These are phyloP conservation scores for Rutidosis leptorrhynchoides DNA, from an alignment of 129 eudicot species.

Conservation along the genomic window DNA sequence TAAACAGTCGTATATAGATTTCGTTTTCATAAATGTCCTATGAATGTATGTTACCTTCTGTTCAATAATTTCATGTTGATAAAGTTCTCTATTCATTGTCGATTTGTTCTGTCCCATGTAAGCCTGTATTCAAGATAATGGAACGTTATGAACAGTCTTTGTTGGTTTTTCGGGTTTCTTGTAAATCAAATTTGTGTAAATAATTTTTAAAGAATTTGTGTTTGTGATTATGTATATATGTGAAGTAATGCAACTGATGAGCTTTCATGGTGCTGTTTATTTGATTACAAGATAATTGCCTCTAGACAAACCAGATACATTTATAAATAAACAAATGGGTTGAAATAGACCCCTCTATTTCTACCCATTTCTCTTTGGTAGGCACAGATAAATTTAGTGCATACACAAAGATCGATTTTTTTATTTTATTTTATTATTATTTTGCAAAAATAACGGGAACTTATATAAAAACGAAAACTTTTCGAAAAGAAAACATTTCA, in stretches of 20 bases:
- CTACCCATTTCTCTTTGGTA: too few species aligned
- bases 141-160: constrained; percentile 21
- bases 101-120: constrained; percentile 22
- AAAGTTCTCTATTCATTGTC: constrained; percentile 19
- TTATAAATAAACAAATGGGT: too few species aligned
- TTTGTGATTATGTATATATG: constrained; percentile 19
- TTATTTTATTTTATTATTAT: too few species aligned
- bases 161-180: constrained; percentile 25
- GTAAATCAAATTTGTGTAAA: constrained; percentile 29
- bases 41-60: constrained; percentile 15
- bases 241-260: background rate
- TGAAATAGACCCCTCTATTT: too few species aligned
- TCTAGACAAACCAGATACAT: too few species aligned
- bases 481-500: too few species aligned
- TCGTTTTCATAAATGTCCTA: constrained; percentile 12
- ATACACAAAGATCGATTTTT: too few species aligned
- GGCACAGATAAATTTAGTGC: too few species aligned
- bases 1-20: constrained; percentile 4
- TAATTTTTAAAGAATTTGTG: constrained; percentile 11
- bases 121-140: constrained; percentile 24
- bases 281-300: too few species aligned
- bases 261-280: constrained; percentile 3
- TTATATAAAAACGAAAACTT: too few species aligned
- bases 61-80: constrained; percentile 28
- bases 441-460: too few species aligned